These are phyloP conservation scores for Sporothrix sp. DNA, from an alignment of 2,329 filamentous ascomycete species.

Conservation along the genomic window DNA sequence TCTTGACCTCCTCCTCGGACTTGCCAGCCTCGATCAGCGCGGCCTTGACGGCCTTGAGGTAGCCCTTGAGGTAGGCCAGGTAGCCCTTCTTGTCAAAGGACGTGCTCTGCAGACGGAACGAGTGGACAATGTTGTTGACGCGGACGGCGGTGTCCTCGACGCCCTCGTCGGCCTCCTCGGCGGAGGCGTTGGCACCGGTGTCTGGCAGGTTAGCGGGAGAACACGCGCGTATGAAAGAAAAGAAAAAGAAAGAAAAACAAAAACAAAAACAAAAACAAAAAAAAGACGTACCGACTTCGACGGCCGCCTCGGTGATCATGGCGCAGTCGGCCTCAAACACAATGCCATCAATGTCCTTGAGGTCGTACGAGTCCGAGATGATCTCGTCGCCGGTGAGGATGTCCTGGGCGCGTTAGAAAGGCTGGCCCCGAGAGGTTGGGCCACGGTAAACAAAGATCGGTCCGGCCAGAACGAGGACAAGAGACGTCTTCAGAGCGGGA, in stretches of 20 bases:
- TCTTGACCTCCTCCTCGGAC: conserved; percentile 57
- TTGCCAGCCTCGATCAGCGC: conserved; percentile 48
- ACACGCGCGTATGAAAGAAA: too few species aligned
- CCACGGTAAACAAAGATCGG: not conserved
- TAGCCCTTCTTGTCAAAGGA: conserved; percentile 82
- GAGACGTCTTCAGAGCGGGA: not conserved
- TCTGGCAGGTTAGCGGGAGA: conserved; percentile 40
- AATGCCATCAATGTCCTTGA: conserved; percentile 69
- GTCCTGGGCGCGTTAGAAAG: conserved; percentile 49
- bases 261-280: not conserved
- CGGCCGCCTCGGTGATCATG: conserved; percentile 72
- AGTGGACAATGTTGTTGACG: conserved; percentile 89
- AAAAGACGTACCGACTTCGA: conserved; percentile 56
- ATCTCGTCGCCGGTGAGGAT: conserved; percentile 85
- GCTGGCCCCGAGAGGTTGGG: not conserved
- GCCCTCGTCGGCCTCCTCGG: conserved; percentile 74
- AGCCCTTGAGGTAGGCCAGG: conserved; percentile 74
- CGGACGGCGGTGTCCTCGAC: conserved; percentile 59
- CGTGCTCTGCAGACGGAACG: conserved; percentile 77
- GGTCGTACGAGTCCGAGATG: conserved; percentile 86
- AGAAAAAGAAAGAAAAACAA: too few species aligned
- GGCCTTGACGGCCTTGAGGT: conserved; percentile 84
- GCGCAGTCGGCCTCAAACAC: conserved; percentile 87
- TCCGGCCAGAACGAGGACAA: not conserved
- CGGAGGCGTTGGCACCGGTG: conserved; percentile 92